Conservation (phyloP, 192 early-diverging fungal genomes). For the Geosiphon pyriformis region DNA sequence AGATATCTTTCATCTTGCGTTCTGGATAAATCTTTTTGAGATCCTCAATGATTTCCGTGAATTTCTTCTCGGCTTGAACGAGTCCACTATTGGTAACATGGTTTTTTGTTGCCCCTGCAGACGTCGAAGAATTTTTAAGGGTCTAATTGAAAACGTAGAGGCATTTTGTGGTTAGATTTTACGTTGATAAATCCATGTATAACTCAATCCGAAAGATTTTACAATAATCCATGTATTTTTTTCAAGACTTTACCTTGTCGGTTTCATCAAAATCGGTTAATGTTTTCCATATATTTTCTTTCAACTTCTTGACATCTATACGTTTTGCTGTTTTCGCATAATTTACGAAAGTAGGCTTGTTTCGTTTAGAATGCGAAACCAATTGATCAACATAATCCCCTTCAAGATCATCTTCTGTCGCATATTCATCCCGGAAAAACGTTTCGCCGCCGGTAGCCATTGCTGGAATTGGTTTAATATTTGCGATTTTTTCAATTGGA, state of each 20-base stretch:
- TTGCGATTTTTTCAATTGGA: not conserved
- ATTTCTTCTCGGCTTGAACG: slow-evolving; percentile 59
- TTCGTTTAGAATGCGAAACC: slow-evolving; percentile 55
- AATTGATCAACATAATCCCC: slow-evolving; percentile 41
- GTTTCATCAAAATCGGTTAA: slow-evolving; percentile 31
- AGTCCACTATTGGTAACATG: slow-evolving; percentile 22
- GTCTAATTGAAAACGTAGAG: not conserved
- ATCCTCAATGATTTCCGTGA: slow-evolving; percentile 66
- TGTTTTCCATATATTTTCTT: slow-evolving; percentile 94
- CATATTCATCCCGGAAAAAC: slow-evolving; percentile 20
- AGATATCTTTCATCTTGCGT: slow-evolving; percentile 83
- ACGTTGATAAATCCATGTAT: not conserved
- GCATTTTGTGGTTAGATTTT: slow-evolving; percentile 23
- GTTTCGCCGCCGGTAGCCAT: not conserved
- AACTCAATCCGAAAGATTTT: too few relatives aligned
- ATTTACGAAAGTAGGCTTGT: slow-evolving; percentile 66
- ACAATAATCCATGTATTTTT: not conserved
- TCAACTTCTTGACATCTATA: slow-evolving; percentile 91
- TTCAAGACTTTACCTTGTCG: not conserved
- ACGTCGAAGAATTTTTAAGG: not conserved
- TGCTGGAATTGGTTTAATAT: not conserved
- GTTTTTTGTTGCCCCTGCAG: not conserved
- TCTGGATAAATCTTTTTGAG: slow-evolving; percentile 73
- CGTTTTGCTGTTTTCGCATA: slow-evolving; percentile 87
- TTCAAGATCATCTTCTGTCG: slow-evolving; percentile 28